Base-by-base conservation (phyloP, 441 rosid species). In the Eruca vesicaria region DNA sequence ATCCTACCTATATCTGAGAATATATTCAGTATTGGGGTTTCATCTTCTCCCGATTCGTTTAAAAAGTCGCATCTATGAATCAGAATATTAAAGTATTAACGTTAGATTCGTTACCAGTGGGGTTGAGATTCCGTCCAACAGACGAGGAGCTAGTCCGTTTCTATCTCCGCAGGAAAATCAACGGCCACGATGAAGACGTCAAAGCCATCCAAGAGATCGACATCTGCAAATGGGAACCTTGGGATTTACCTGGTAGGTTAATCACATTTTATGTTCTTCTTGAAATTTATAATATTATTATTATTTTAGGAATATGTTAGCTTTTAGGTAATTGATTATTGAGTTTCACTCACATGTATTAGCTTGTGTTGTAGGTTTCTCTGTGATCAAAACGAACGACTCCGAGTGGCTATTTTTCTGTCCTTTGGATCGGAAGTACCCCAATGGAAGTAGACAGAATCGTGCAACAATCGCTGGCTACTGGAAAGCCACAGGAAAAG, bases 401-500 rank as follows among this genome's bases (percentile, higher is more conserved):
- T 88, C 84, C 12, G 99, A 94, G 78, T 94, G 97, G 99, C 89
- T 92, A 76, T 94, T 90, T 89, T 94, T 94, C 78, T 92, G 96
- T 81, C 99, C 94, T 72, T 88, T 92, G 81, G 99, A 94, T 23
- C 94, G 89, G 81, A 94, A 94, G 83, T 94, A 94, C 70, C 99
- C 97, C 0, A 90, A 89, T 0, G 99, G 99, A 72, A 92, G 97
- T 38, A 88, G 97, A 73, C 92, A 92, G 15, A 94, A 94, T 59
- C 72, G 99, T 57, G 97, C 99, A 41, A 94, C 99, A 11, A 74
- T 81, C 71, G 94, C 93, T 4, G 99, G 99, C 1, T 94, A 92
- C 71, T 94, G 99, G 99, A 94, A 94, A 78, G 97, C 99, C 2
- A 94, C 99, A 0, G 99, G 99, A 0, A 73, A 97, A 78, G 99